Evolutionary conservation across 2,329 filamentous ascomycete species (phyloP).

Genomic region (Lasiodiplodia hormozganensis): DNA sequence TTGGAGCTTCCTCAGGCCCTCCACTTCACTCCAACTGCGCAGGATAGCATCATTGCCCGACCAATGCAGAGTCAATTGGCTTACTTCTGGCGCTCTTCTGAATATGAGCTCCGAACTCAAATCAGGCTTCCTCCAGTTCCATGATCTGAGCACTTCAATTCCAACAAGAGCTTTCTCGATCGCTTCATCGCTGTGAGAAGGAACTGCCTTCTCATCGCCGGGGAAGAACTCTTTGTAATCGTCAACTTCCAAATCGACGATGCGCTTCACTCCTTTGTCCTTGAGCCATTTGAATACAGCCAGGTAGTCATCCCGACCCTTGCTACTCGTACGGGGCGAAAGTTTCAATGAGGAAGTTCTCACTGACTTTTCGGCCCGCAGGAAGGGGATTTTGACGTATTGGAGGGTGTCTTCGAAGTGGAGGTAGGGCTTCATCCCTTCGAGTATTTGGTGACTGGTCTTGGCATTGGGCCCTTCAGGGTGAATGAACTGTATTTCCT

Average conservation of each 20-base stretch:
- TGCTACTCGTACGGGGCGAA: not conserved
- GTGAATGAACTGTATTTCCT: too few species aligned
- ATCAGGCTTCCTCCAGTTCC: constrained; percentile 9
- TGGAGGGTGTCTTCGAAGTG: too few species aligned
- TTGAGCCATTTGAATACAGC: not conserved
- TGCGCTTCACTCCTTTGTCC: constrained; percentile 1
- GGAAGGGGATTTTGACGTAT: too few species aligned
- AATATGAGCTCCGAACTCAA: constrained; percentile 7
- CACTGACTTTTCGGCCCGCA: too few species aligned
- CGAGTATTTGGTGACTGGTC: too few species aligned
- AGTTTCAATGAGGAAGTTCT: too few species aligned
- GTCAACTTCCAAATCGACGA: not conserved
- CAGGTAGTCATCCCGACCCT: not conserved
- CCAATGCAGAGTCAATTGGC: not conserved
- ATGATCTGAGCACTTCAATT: not conserved
- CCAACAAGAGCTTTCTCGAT: constrained; percentile 9
- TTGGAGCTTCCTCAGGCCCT: not conserved
- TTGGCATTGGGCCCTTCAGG: too few species aligned
- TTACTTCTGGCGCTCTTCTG: not conserved
- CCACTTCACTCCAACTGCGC: not conserved
- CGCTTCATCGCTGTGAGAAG: constrained; percentile 11
- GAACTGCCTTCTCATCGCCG: not conserved
- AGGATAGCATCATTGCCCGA: constrained; percentile 2
- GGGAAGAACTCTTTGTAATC: not conserved
- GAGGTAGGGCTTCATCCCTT: too few species aligned